phyloP scores from a whole-genome alignment of 169 alveolate species.

The Plasmodium fragile region DNA sequence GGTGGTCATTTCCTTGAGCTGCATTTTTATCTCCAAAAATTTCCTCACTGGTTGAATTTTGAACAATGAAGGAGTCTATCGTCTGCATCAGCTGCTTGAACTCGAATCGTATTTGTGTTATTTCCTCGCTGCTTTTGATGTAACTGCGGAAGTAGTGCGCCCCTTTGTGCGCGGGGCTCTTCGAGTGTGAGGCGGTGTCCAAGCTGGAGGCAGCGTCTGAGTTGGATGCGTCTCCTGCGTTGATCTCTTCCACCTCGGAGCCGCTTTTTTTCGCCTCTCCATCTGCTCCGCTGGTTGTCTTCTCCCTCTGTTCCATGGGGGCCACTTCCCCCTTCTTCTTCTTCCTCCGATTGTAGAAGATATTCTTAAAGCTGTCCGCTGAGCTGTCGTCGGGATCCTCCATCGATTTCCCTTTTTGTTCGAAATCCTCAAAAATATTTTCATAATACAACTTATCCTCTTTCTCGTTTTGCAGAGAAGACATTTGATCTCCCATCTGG shows the following conservation, averaged over 20 bases:
- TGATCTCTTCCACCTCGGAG: not conserved
- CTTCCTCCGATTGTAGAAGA: not conserved
- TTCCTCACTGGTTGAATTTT: slow-evolving; percentile 9
- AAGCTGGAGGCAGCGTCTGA: not conserved
- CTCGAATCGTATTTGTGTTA: slow-evolving; percentile 23
- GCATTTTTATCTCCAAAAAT: not conserved
- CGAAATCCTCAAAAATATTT: slow-evolving; percentile 8
- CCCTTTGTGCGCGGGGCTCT: not conserved
- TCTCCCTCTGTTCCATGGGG: not conserved
- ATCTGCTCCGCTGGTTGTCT: not conserved
- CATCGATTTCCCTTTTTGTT: not conserved
- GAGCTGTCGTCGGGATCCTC: not conserved
- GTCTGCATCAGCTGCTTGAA: slow-evolving; percentile 16
- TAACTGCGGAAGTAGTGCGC: not conserved
- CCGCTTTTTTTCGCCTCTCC: not conserved
- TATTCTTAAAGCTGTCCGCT: not conserved
- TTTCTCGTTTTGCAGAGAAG: not conserved
- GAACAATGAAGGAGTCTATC: slow-evolving; percentile 44
- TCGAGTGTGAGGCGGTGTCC: not conserved
- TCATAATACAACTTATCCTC: slow-evolving; percentile 14
- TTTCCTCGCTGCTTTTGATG: slow-evolving; percentile 39
- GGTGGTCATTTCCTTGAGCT: not conserved
- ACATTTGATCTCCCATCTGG: not conserved
- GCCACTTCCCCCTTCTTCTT: not conserved
- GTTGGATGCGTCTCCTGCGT: not conserved